Evolutionary conservation across 2,329 filamentous ascomycete genomes (phyloP).

Genomic region (Cryphonectria nitschkei): DNA sequence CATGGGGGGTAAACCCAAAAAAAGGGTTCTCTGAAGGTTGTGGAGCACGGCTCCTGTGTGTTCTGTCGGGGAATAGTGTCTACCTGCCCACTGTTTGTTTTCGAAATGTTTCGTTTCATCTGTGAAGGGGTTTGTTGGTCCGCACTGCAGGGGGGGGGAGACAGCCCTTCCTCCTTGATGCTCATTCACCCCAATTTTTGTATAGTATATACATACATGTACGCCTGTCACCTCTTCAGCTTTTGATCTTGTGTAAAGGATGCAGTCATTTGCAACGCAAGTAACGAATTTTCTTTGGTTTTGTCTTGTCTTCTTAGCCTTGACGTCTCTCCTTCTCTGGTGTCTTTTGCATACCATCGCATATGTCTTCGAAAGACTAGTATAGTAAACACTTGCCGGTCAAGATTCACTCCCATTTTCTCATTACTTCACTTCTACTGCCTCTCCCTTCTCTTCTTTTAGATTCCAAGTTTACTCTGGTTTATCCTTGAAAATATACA

Average conservation of each 20-base stretch:
- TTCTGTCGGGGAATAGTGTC: slow-evolving; percentile 20
- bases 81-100: slow-evolving; percentile 30
- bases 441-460: not conserved
- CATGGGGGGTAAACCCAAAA: slow-evolving; percentile 21
- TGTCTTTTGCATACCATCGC: slow-evolving; percentile 5
- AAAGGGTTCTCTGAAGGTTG: slow-evolving; percentile 15
- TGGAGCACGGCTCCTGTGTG: not conserved
- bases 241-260: not conserved
- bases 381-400: slow-evolving; percentile 19
- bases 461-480: not conserved
- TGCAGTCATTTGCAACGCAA: not conserved
- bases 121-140: slow-evolving; percentile 31
- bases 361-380: not conserved
- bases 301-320: not conserved
- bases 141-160: slow-evolving; percentile 7
- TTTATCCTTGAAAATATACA: not conserved
- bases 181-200: slow-evolving; percentile 9
- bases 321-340: not conserved
- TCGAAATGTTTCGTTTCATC: slow-evolving; percentile 30
- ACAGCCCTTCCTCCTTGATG: not conserved
- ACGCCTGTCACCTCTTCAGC: not conserved
- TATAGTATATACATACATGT: not conserved
- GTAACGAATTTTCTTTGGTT: slow-evolving; percentile 3
- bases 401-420: slow-evolving; percentile 20
- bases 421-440: not conserved